Base-by-base conservation (phyloP, 805 yeast genomes). In the Saccharomycopsis malanga region DNA sequence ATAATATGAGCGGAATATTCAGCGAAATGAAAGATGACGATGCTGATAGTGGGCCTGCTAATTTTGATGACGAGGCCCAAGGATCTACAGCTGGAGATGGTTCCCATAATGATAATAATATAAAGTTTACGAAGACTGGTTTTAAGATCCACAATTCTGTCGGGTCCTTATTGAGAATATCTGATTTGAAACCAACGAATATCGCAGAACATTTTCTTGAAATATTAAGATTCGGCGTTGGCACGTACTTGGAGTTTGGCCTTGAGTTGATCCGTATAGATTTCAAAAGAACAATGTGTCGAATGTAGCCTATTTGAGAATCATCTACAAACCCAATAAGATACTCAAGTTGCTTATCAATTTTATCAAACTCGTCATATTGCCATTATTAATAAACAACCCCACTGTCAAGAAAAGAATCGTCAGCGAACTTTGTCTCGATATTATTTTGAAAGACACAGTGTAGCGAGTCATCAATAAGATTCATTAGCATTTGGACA, bases 111-210 rank as follows among this genome's bases (percentile, higher is more conserved):
- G 43, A 42, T 24, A 43, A 55, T 18, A 58, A 59, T 25, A 58
- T 72, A 35, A 60, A 63, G 25, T 59, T 81, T 4, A 56, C 64
- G 14, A 65, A 70, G 22, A 79, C 85, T 2, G 89, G 85, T 54
- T 66, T 70, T 2, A 74, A 85, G 48, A 66, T 87, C 35, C 81
- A 79, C 54, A 75, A 84, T 15, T 74, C 81, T 5, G 82, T 87
- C 30, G 97, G 89, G 63, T 73, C 89, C 1, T 69, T 87, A 3
- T 82, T 88, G 2, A 71, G 96, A 58, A 70, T 83, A 3, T 72
- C 86, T 57, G 96, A 87, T 59, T 67, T 87, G 34, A 71, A 80
- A 0, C 86, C 91, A 1, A 66, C 67, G 23, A 78, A 74, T 49
- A 69, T 84, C 2, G 73, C 81, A 4, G 80, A 74, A 39, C 75